Base-by-base conservation (phyloP, 805 yeast genomes). In the Starmerella geochares region DNA sequence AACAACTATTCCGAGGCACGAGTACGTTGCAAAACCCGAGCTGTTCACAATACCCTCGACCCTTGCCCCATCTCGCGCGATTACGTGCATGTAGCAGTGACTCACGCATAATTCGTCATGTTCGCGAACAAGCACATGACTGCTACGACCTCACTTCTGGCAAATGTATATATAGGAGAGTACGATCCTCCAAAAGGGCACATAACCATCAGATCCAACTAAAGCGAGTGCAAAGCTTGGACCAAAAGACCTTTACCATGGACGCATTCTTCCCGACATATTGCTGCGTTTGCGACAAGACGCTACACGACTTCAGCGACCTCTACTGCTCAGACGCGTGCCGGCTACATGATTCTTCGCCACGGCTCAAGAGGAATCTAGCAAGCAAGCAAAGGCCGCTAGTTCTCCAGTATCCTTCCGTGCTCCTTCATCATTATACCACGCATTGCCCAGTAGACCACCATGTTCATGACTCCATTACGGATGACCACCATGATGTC, bases 221-320 rank as follows among this genome's bases (percentile, higher is more conserved):
- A 27, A 27, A 8, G 8, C 29, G 29, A 27, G 29, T 9, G 29
- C 11, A 11, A 9, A 8, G 10, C 29, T 11, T 11, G 29, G 29
- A 11, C 8, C 8, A 27, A 27, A n/a, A 6, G 16, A 10, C 23
- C 3, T 6, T 13, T 3, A 20, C 37, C 11, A 54, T 54, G 58
- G 57, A 51, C 46, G 32, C 51, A 1, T 49, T 57, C 45, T 65
- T 60, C 58, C 59, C 56, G 39, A 52, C 56, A 40, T 65, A 55
- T 59, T 65, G 69, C 62, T 58, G 65, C 20, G 67, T 65, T 42
- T 65, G 69, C 59, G 67, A 65, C 53, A 61, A 53, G 43, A 65
- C 63, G 51, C 54, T 65, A 21, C 59, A 55, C 42, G 43, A 44
- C 33, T 46, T 52, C 37, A 43, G 47, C 33, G 48, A 45, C 29